Evolutionary conservation across 2,329 filamentous ascomycete genomes (phyloP), one percentile per base, ranked within the genome.

Genomic region (Volutella citrinella): DNA sequence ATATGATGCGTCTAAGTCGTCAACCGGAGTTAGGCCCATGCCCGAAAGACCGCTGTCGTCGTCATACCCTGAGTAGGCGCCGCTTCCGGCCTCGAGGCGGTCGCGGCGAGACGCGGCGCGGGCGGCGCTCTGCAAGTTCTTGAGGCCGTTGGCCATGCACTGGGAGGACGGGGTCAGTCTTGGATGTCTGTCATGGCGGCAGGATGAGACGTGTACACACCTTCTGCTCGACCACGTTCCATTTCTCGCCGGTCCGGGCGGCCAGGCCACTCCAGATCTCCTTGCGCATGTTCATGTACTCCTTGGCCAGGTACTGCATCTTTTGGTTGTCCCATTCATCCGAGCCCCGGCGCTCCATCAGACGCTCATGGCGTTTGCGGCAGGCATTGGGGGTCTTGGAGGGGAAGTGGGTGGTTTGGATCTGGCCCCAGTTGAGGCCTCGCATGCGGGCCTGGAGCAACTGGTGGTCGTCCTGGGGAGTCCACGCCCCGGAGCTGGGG

Each of bases 61-160:
- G 65, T 77, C 74, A 69, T 76, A 77, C 62, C 64, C 68, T 61
- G 58, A 54, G 35, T 59, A 44, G 48, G 54, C 41, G 35, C 49
- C 55, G n/a, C n/a, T n/a, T 45, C 55, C 54, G 39, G 52, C 64
- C 61, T 74, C 74, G 49, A 76, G 64, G 40, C 76, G 77, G 65
- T 80, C 81, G 52, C 81, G 81, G 46, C 81, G 78, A 38, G 76
- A 71, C 38, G 76, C 78, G 36, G 81, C 75, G 42, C 84, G 78
- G 45, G 80, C 74, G 32, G 80, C 77, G 49, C 80, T 79, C 57
- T 84, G 81, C 38, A 93, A 74, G 60, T 87, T 89, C 66, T 89
- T 91, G 51, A 91, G 69, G 21, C 87, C 87, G 55, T 84, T 85
- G 58, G 84, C 81, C 80, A 93, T 87, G 64, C 84, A 88, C 86